Evolutionary conservation across 2,329 filamentous ascomycete genomes (phyloP), one percentile per base, ranked within the genome.

Genomic region (Alternaria postmessia): DNA sequence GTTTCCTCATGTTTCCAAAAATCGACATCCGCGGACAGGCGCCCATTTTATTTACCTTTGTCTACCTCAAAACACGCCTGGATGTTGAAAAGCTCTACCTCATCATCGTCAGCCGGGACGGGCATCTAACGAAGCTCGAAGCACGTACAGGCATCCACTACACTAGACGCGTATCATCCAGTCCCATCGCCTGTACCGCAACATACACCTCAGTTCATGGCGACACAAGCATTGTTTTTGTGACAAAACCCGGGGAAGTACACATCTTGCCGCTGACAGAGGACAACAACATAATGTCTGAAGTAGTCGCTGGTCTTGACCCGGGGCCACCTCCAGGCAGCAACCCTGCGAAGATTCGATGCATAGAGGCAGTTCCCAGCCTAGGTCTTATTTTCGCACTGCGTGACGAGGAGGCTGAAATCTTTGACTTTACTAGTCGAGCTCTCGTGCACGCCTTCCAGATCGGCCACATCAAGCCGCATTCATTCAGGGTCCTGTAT

Each of bases 71-170:
- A 9, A 69, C 72, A 9, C 59, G 65, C 6, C 48, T 64, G 16
- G 75, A 78, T 12, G 70, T 69, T 2, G 71, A 73, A 7, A 72
- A 72, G 30, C 59, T 73, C 1, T 75, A 82, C 11, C 75, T 93
- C 1, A 73, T 92, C 8, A 72, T 92, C 7, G 83, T 93, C 6
- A 87, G 86, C 36, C 84, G 86, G 16, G 88, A 90, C 54, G 91
- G 91, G 0, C 81, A 83, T 3, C 79, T 93, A 70, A 84, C 83
- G 0, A 88, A 91, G 68, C 76, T 90, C 11, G 81, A 82, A 49
- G 77, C 85, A 16, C 83, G 82, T 16, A 79, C 75, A 28, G 80
- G 79, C 22, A 71, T 73, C 16, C 68, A 74, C 38, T 66, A 65
- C 12, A 73, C 68, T 3, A 73, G 73, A 54, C 70, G 71, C 7